phyloP scores from a whole-genome alignment of 2,329 filamentous ascomycete genomes.

The Sporothrix humicola region DNA sequence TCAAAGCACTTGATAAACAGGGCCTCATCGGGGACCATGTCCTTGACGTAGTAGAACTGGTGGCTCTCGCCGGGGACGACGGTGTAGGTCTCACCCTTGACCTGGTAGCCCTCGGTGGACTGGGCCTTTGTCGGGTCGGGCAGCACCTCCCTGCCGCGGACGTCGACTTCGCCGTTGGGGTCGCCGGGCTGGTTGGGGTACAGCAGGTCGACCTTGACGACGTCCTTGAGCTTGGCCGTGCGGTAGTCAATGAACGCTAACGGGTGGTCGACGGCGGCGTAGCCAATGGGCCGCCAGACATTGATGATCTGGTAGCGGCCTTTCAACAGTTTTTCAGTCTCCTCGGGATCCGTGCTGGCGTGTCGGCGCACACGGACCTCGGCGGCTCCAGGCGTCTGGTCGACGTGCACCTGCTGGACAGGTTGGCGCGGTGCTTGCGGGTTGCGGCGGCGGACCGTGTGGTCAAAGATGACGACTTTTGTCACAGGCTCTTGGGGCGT shows the following conservation, averaged over 20 bases:
- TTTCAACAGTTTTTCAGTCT: slow-evolving; percentile 62
- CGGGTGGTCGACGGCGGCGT: slow-evolving; percentile 66
- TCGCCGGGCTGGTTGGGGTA: slow-evolving; percentile 57
- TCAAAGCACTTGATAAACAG: slow-evolving; percentile 61
- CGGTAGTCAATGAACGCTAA: slow-evolving; percentile 70
- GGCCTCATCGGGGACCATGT: slow-evolving; percentile 64
- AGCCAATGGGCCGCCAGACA: slow-evolving; percentile 71
- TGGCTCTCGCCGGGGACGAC: slow-evolving; percentile 64
- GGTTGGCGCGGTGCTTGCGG: slow-evolving; percentile 65
- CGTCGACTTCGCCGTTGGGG: slow-evolving; percentile 49
- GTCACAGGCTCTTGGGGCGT: slow-evolving; percentile 50
- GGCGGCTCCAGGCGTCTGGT: slow-evolving; percentile 70
- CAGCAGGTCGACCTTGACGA: slow-evolving; percentile 65
- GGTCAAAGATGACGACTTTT: slow-evolving; percentile 73
- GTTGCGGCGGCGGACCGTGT: slow-evolving; percentile 66
- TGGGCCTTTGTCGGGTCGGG: slow-evolving; percentile 53
- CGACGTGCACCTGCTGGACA: slow-evolving; percentile 73
- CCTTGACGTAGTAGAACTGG: slow-evolving; percentile 69
- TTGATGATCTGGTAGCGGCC: slow-evolving; percentile 71
- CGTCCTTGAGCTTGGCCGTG: slow-evolving; percentile 61
- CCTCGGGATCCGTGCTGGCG: slow-evolving; percentile 51
- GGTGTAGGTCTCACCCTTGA: slow-evolving; percentile 65
- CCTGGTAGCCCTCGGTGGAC: slow-evolving; percentile 66
- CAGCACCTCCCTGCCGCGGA: slow-evolving; percentile 63
- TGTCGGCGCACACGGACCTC: slow-evolving; percentile 67